Evolutionary conservation across 2,329 filamentous ascomycete species (phyloP).

Genomic region (Pseudogymnoascus sp.): DNA sequence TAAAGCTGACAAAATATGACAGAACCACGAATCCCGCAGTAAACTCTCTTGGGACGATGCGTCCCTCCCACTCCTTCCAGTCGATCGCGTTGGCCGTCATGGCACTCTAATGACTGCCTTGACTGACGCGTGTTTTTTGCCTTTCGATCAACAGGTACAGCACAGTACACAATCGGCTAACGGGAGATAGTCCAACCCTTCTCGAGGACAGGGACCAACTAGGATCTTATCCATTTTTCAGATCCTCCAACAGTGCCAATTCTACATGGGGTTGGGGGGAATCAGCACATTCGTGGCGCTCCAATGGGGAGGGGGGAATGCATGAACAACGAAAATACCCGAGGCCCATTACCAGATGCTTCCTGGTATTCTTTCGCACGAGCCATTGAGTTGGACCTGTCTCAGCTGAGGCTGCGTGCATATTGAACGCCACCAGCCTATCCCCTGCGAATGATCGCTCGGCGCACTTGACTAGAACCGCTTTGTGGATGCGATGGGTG

Average conservation of each 20-base stretch:
- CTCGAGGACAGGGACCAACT: background rate
- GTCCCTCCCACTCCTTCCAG: slow-evolving; percentile 25
- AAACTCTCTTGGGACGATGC: slow-evolving; percentile 42
- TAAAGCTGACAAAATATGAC: slow-evolving; percentile 60
- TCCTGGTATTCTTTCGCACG: background rate
- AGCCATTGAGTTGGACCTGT: background rate
- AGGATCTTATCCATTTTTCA: background rate
- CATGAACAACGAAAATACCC: background rate
- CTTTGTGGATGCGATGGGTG: background rate
- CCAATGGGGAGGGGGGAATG: background rate
- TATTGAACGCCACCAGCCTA: background rate
- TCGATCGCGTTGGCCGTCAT: slow-evolving; percentile 10
- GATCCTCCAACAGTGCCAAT: background rate
- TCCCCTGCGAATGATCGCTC: slow-evolving; percentile 1
- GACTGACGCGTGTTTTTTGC: background rate
- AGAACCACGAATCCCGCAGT: slow-evolving; percentile 57
- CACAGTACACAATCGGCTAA: background rate
- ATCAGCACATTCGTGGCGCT: background rate
- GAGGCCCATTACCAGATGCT: background rate
- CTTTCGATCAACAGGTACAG: background rate
- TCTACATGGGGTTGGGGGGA: background rate
- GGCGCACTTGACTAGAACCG: background rate
- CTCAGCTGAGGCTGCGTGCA: background rate
- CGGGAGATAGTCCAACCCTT: background rate
- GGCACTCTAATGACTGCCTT: background rate